Evolutionary conservation across 2,329 filamentous ascomycete species (phyloP).

Genomic region (Colletotrichum chrysophilum): DNA sequence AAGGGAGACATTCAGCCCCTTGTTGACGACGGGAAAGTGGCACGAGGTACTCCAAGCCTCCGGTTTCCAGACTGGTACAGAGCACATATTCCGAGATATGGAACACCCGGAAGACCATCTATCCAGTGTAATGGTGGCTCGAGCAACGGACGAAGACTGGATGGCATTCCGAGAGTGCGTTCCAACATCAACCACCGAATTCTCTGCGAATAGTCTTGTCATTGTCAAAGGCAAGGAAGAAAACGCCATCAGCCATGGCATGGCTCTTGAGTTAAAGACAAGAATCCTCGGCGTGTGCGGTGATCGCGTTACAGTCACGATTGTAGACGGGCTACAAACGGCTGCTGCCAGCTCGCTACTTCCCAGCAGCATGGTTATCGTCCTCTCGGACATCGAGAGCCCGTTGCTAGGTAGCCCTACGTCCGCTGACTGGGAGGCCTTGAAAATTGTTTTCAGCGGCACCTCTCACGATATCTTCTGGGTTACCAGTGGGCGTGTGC

Average conservation of each 20-base stretch:
- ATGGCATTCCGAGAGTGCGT: not conserved
- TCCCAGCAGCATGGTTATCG: not conserved
- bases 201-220: not conserved
- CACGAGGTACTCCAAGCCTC: slow-evolving; percentile 26
- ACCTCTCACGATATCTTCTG: slow-evolving; percentile 22
- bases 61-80: slow-evolving; percentile 26
- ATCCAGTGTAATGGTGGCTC: not conserved
- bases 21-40: slow-evolving; percentile 28
- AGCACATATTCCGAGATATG: not conserved
- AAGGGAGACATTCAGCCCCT: slow-evolving; percentile 24
- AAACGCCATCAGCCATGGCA: not conserved
- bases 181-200: not conserved
- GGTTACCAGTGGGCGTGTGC: slow-evolving; percentile 22
- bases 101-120: not conserved
- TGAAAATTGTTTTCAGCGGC: slow-evolving; percentile 17
- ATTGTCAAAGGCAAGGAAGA: not conserved
- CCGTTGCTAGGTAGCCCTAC: slow-evolving; percentile 36
- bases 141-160: not conserved
- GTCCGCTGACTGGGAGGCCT: slow-evolving; percentile 27
- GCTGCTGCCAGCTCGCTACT: not conserved
- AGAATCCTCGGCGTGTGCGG: not conserved
- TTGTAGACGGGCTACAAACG: not conserved
- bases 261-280: not conserved
- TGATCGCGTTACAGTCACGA: not conserved
- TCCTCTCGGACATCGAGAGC: slow-evolving; percentile 8